Conservation (phyloP, 495 filamentous ascomycete genomes). For the Melanomma pulvis-pyrius region DNA sequence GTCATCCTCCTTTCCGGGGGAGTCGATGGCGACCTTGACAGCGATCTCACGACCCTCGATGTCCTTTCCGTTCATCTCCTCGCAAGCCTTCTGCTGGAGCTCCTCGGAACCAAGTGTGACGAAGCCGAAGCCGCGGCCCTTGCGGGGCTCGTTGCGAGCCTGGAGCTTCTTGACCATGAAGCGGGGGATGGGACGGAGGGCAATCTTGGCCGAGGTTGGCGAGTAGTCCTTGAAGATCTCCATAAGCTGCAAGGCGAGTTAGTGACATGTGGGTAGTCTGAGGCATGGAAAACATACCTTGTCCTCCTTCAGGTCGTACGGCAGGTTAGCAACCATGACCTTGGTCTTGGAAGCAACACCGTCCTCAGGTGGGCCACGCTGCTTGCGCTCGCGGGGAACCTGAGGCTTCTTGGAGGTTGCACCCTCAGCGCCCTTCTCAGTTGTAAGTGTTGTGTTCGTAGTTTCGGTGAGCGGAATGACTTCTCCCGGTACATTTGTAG, state of each 20-base stretch:
- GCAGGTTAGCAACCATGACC: conserved; percentile 99
- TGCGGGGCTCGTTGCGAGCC: conserved; percentile 94
- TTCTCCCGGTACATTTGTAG: conserved; percentile 58
- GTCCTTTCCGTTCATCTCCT: conserved; percentile 98
- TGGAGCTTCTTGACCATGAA: conserved; percentile 99
- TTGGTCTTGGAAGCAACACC: conserved; percentile 98
- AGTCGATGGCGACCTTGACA: conserved; percentile 99
- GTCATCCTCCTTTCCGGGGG: conserved; percentile 97
- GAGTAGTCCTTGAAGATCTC: conserved; percentile 90
- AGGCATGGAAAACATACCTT: conserved; percentile 63
- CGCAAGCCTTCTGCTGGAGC: conserved; percentile 92
- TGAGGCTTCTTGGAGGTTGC: conserved; percentile 52
- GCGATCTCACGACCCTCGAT: conserved; percentile 98
- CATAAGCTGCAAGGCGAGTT: conserved; percentile 69
- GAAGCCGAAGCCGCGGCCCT: conserved; percentile 98
- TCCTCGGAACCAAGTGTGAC: conserved; percentile 95
- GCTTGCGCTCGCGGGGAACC: conserved; percentile 62
- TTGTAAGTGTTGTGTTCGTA: conserved; percentile 59
- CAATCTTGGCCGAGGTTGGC: conserved; percentile 94
- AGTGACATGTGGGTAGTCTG: neutral
- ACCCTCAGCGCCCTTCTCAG: conserved; percentile 53
- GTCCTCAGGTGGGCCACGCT: conserved; percentile 96
- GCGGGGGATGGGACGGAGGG: conserved; percentile 94
- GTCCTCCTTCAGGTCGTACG: conserved; percentile 95
- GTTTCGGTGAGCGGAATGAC: conserved; percentile 60